Conservation (phyloP, 2,329 filamentous ascomycete species). For the Coleophoma crateriformis region DNA sequence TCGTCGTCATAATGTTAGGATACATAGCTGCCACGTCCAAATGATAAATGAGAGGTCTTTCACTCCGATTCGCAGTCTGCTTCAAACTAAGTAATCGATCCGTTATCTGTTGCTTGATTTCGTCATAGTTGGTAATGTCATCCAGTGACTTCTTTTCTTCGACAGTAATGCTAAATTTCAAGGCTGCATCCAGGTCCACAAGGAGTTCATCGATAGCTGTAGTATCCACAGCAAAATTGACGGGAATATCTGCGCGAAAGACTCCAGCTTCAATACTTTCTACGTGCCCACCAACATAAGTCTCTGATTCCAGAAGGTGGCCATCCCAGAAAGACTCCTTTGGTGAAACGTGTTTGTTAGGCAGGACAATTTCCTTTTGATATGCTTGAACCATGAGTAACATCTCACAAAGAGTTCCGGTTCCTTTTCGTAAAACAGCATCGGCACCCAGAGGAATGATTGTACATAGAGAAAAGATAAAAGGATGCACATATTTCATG, state of each 20-base stretch:
- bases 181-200: slow-evolving; percentile 76
- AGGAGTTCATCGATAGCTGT: slow-evolving; percentile 86
- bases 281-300: slow-evolving; percentile 96
- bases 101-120: slow-evolving; percentile 78
- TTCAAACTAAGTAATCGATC: slow-evolving; percentile 68
- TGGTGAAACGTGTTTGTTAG: slow-evolving; percentile 90
- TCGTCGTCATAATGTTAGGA: slow-evolving; percentile 99
- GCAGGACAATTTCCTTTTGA: slow-evolving; percentile 82
- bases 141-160: slow-evolving; percentile 80
- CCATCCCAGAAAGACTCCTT: slow-evolving; percentile 96
- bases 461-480: slow-evolving; percentile 97
- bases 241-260: slow-evolving; percentile 91
- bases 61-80: slow-evolving; percentile 75
- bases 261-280: slow-evolving; percentile 99
- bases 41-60: slow-evolving; percentile 92
- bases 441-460: slow-evolving; percentile 92
- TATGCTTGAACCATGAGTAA: slow-evolving; percentile 98
- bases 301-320: slow-evolving; percentile 92
- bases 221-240: slow-evolving; percentile 88
- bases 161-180: slow-evolving; percentile 80
- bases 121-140: slow-evolving; percentile 75
- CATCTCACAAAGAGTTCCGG: slow-evolving; percentile 99
- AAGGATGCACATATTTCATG: slow-evolving; percentile 99
- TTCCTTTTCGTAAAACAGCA: slow-evolving; percentile 90
- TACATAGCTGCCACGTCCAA: slow-evolving; percentile 99